Evolutionary conservation across 345 rosid genomes (phyloP), one percentile per base, ranked within the genome.

Genomic region (Salix viminalis): DNA sequence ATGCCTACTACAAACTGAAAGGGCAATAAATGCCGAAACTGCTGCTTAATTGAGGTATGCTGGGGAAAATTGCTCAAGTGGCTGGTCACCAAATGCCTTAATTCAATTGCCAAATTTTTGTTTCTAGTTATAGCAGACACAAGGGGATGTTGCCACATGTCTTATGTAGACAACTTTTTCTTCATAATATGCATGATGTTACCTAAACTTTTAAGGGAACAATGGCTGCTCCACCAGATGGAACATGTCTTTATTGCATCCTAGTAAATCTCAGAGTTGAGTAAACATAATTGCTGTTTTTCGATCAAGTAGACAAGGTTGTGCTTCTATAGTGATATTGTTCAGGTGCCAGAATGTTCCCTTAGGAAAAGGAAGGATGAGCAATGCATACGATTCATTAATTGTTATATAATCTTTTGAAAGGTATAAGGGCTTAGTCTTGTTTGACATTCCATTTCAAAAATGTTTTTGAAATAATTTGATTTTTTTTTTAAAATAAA

Each of bases 1-100:
- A 86, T 62, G 93, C 93, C 14, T 90, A 83, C 83, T 86, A 79
- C 70, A 90, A 84, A 77, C 81, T 86, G 39, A 75, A 42, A 44
- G 90, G 91, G 41, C 83, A 73, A 56, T 86, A 77, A 79, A 56
- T 4, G n/a, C 10, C 72, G 44, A 41, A 46, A 36, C 52, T 10
- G 65, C 32, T 74, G 76, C 76, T 54, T 30, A 16, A 12, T 48
- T 34, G 18, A 75, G 58, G 32, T 50, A 74, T 42, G 26, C 46
- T 28, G 67, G 79, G 78, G 75, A 67, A 66, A 77, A 68, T 77
- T 34, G 41, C 71, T 60, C 60, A 30, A 50, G 64, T 12, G 62
- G 75, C 62, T 7, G 39, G 16, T 37, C 32, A 37, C 64, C 61
- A 26, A 36, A 23, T 48, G 67, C 50, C 65, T 42, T 54, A 39